Evolutionary conservation across 305 asterid genomes (phyloP).

Genomic region (Caryopteris hybrid): DNA sequence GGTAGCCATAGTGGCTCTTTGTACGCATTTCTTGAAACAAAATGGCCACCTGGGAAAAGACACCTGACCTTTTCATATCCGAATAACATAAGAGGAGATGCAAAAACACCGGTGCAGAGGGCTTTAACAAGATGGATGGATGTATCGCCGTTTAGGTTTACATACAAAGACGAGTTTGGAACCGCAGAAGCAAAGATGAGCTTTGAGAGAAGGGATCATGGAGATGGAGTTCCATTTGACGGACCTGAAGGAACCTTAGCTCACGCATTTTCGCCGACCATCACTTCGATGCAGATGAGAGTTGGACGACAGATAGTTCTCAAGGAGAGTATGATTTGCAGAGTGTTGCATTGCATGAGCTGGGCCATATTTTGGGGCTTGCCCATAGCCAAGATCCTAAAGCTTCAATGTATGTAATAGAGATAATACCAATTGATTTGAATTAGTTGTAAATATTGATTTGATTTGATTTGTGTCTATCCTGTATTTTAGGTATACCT

Average conservation of each 20-base stretch:
- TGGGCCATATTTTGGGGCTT: conserved; percentile 24
- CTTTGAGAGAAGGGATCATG: conserved; percentile 7
- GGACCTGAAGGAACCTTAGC: conserved; percentile 1
- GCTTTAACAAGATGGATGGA: neutral
- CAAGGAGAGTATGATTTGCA: neutral
- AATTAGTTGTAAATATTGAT: no score
- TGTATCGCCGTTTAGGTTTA: neutral
- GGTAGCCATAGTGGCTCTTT: no score
- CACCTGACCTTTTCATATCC: neutral
- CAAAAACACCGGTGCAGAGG: neutral
- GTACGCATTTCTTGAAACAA: neutral
- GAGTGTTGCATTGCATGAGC: conserved; percentile 15
- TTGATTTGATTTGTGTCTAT: no score
- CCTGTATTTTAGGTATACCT: no score
- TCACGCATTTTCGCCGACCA: neutral
- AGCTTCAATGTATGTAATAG: conserved; percentile 15
- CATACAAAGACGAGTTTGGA: neutral
- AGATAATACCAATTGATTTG: no score
- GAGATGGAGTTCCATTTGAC: conserved; percentile 5
- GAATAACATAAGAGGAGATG: neutral
- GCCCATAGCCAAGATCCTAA: neutral
- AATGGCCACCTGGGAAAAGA: neutral
- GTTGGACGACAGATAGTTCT: neutral
- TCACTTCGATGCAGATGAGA: conserved; percentile 9
- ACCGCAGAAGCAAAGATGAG: conserved; percentile 3